Base-by-base conservation (phyloP, 2,329 filamentous ascomycete genomes). In the Venturia nashicola region DNA sequence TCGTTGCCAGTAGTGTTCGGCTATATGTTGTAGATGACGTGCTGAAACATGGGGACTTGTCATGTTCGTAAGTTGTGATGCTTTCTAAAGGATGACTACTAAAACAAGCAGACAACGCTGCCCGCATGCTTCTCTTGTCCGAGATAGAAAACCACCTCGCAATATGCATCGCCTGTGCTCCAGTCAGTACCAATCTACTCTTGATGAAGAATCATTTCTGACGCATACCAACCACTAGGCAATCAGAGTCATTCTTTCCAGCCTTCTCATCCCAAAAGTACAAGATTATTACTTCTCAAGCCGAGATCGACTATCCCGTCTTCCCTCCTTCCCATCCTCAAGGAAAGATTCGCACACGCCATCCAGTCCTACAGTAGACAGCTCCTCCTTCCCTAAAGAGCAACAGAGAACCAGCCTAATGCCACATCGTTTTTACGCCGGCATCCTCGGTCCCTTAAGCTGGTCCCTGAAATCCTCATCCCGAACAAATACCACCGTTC, bases 71-170 rank as follows among this genome's bases (percentile, higher is more conserved):
- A 8, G 1, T 9, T 14, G n/a, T 9, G 8, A 36, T 36, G 51
- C 32, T n/a, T 11, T n/a, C 3, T n/a, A 5, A 7, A 20, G 27
- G 9, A n/a, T 14, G 8, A n/a, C 2, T 5, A 6, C 18, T 57
- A 18, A 57, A 14, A 34, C 18, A 16, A 18, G 14, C 18, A 57
- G 51, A 69, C 70, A 69, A 67, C 27, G 71, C 70, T 61, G 69
- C 69, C 1, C 67, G 68, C 27, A 66, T 67, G 20, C 73, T 74
- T 70, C 68, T 74, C 36, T 73, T 71, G 67, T 69, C 70, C 23
- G 70, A 71, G 4, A 66, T 74, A n/a, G 73, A 75, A 65, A 74
- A 74, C 65, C 72, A 75, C 66, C 65, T 74, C 46, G 72, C 72
- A 43, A 69, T 75, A 54, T 68, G 73, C 61, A 73, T 74, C 54